Percentiles rank a stretch among this genome's conserved stretches.
Evolutionary conservation across 108 stramenopile species (phyloP).

Genomic region (Pseudonitzschia multiseries): DNA sequence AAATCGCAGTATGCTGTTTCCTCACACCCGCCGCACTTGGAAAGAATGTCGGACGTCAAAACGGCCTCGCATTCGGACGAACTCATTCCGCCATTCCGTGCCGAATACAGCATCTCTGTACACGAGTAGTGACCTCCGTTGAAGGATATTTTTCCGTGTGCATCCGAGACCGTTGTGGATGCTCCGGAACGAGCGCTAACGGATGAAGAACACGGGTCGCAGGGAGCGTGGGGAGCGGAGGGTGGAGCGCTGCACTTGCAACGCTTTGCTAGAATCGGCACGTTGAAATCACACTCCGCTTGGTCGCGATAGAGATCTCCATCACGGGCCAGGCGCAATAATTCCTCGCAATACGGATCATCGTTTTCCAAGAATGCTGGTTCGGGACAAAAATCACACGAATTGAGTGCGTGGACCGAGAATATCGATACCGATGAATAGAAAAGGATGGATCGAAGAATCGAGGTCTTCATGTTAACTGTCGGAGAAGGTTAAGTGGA

Average conservation of each 20-base stretch:
- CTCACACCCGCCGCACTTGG: not conserved
- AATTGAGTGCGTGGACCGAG: not conserved
- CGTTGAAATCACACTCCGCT: slow-evolving; percentile 7
- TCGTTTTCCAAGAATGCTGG: not conserved
- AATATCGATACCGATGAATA: not conserved
- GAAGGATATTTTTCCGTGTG: not conserved
- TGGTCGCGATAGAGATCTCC: slow-evolving; percentile 3
- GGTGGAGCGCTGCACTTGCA: slow-evolving; percentile 4
- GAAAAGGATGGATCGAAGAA: not conserved
- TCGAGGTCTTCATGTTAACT: not conserved
- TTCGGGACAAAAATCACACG: slow-evolving; percentile 15
- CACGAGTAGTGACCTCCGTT: slow-evolving; percentile 2
- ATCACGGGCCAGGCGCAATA: not conserved
- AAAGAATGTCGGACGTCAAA: not conserved
- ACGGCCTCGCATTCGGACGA: not conserved
- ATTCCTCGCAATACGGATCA: slow-evolving; percentile 5
- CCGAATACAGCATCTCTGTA: slow-evolving; percentile 12
- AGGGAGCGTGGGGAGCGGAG: not conserved
- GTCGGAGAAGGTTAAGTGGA: not conserved
- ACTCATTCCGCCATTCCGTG: slow-evolving; percentile 6
- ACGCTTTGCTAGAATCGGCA: slow-evolving; percentile 5
- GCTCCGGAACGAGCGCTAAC: too few relatives aligned
- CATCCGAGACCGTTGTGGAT: not conserved
- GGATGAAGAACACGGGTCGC: not conserved
- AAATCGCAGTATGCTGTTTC: slow-evolving; percentile 1